Evolutionary conservation across 148 eudicot genomes (phyloP).

Genomic region (Drosera capensis): DNA sequence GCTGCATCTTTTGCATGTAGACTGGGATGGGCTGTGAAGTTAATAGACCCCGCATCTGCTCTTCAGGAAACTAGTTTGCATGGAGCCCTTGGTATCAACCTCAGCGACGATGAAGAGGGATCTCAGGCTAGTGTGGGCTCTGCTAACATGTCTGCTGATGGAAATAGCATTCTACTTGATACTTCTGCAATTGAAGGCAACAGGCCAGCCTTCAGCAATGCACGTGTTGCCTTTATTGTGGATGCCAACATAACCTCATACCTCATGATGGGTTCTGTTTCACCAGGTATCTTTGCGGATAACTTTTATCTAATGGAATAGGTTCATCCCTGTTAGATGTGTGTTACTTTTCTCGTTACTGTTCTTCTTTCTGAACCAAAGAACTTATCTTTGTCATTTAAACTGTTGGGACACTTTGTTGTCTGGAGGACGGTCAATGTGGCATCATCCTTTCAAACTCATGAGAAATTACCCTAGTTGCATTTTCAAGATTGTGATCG

Average conservation of each 20-base stretch:
- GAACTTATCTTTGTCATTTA: too few relatives aligned
- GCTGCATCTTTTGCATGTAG: conserved; percentile 99
- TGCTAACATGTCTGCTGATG: conserved; percentile 34
- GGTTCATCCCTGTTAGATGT: too few relatives aligned
- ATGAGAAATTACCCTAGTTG: too few relatives aligned
- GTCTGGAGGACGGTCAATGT: too few relatives aligned
- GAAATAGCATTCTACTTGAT: conserved; percentile 33
- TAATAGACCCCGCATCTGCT: conserved; percentile 75
- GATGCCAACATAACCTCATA: conserved; percentile 97
- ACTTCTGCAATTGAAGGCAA: conserved; percentile 33
- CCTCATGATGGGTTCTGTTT: conserved; percentile 99
- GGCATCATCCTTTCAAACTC: too few relatives aligned
- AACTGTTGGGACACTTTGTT: too few relatives aligned
- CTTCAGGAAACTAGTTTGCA: conserved; percentile 53
- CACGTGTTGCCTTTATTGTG: conserved; percentile 91
- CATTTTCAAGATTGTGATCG: too few relatives aligned
- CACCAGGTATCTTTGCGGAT: conserved; percentile 85
- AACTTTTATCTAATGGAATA: too few relatives aligned
- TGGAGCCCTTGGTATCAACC: conserved; percentile 26
- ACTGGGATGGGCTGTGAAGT: conserved; percentile 91
- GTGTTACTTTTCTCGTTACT: too few relatives aligned
- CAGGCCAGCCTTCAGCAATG: conserved; percentile 32
- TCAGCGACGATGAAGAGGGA: conserved; percentile 67
- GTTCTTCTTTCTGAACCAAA: too few relatives aligned
- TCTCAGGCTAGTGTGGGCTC: conserved; percentile 42